A percentile compares a stretch with the other conserved stretches of the same genome.
These are phyloP conservation scores for Magnusiomyces ingens DNA, from an alignment of 1,139 yeast genomes.

Conservation along the genomic window DNA sequence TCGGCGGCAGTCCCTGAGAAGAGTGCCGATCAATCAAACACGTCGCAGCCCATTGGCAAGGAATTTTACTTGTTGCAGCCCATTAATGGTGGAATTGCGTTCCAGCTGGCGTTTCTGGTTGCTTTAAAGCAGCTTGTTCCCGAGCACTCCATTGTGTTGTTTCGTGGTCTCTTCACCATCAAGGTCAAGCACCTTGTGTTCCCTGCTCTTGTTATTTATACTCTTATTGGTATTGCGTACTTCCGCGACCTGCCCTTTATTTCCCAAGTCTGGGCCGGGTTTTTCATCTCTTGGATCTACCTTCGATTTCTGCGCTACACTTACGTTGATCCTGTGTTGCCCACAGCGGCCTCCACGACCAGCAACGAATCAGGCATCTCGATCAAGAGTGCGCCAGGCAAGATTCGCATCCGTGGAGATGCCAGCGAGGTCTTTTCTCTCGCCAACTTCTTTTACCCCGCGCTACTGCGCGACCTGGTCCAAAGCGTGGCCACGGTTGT, in stretches of 20 bases:
- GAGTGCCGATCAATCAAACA: neutral
- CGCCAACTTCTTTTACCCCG: conserved; percentile 72
- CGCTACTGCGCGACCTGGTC: conserved; percentile 44
- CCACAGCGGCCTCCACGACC: conserved; percentile 15
- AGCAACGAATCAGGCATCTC: conserved; percentile 16
- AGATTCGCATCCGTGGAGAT: conserved; percentile 56
- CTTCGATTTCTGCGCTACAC: conserved; percentile 64
- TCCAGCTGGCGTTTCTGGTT: conserved; percentile 70
- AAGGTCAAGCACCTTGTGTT: conserved; percentile 68
- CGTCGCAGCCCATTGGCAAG: neutral
- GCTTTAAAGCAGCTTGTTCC: conserved; percentile 86
- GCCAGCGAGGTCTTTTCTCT: conserved; percentile 86
- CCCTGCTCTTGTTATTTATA: conserved; percentile 43
- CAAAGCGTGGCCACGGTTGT: conserved; percentile 47
- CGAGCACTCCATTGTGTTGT: conserved; percentile 70
- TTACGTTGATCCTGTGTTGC: conserved; percentile 30
- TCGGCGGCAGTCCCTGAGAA: neutral
- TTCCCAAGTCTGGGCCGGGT: conserved; percentile 45
- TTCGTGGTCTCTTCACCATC: conserved; percentile 55
- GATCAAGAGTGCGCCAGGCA: conserved; percentile 21
- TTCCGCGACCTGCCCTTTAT: conserved; percentile 7
- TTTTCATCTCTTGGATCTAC: conserved; percentile 64
- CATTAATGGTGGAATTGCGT: conserved; percentile 66
- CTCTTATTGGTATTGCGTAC: conserved; percentile 28
- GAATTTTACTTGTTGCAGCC: conserved; percentile 23